phyloP scores from a whole-genome alignment of 306 rosid genomes.

The Acacia acuminata region DNA sequence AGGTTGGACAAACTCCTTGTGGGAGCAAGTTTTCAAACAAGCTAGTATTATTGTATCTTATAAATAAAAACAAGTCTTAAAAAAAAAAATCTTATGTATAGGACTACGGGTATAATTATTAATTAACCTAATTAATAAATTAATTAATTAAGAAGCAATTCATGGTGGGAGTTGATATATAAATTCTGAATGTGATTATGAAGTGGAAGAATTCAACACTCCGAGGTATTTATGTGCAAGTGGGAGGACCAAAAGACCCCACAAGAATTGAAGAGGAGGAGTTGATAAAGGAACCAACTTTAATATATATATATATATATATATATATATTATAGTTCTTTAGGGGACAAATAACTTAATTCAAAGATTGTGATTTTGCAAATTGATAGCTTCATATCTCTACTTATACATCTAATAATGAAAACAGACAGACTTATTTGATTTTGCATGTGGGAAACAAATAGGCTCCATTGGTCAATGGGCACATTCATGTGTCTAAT shows the following conservation, averaged over 20 bases:
- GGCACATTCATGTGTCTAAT: slow-evolving; percentile 11
- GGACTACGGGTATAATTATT: neutral
- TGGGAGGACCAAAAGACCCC: slow-evolving; percentile 34
- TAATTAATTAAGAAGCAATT: neutral
- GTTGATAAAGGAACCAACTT: slow-evolving; percentile 35
- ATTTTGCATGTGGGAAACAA: slow-evolving; percentile 34
- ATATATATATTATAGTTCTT: too few species aligned
- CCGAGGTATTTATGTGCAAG: slow-evolving; percentile 31
- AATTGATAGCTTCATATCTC: slow-evolving; percentile 12
- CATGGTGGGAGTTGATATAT: neutral
- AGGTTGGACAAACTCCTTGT: too few species aligned
- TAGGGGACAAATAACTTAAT: neutral
- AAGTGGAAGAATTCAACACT: slow-evolving; percentile 38
- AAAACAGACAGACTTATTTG: neutral
- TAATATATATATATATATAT: too few species aligned
- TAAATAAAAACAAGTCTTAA: too few species aligned
- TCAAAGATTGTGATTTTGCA: slow-evolving; percentile 43
- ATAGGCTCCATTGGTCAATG: slow-evolving; percentile 23
- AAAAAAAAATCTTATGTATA: too few species aligned
- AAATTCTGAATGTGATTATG: neutral
- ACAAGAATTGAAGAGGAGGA: slow-evolving; percentile 13
- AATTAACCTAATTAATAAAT: too few species aligned
- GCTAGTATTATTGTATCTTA: too few species aligned
- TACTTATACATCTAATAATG: neutral
- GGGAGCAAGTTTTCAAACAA: too few species aligned